These are phyloP conservation scores for Colletotrichum sp. DNA, from an alignment of 2,329 filamentous ascomycete genomes.

Conservation along the genomic window DNA sequence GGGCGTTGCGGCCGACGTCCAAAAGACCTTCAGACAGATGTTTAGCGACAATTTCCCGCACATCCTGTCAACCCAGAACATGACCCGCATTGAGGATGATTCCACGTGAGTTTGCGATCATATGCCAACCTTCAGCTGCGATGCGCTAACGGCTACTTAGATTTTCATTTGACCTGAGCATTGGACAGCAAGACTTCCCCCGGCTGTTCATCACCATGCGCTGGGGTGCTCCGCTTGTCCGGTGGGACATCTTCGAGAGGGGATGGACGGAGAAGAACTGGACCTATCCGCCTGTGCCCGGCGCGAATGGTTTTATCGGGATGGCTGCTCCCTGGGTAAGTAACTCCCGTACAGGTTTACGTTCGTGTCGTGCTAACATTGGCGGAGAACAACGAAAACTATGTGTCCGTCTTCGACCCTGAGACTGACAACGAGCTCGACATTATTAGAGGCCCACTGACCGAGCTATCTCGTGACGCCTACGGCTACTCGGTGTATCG, in stretches of 20 bases:
- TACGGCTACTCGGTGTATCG: background rate
- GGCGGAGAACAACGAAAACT: background rate
- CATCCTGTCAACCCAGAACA: background rate
- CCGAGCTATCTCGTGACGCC: background rate
- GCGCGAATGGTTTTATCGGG: slow-evolving; percentile 44
- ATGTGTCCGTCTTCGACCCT: background rate
- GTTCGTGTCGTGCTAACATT: background rate
- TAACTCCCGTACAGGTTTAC: fast-evolving
- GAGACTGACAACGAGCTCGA: slow-evolving; percentile 8
- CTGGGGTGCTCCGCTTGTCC: slow-evolving; percentile 2
- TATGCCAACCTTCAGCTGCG: too few relatives aligned
- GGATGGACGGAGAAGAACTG: slow-evolving; percentile 44
- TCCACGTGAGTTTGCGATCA: background rate
- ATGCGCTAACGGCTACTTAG: background rate
- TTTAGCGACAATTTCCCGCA: background rate
- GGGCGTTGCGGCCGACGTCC: slow-evolving; percentile 19
- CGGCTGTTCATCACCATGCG: background rate
- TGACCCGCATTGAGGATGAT: slow-evolving; percentile 3
- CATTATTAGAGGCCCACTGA: background rate
- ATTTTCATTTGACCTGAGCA: slow-evolving; percentile 15
- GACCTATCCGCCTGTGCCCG: slow-evolving; percentile 43
- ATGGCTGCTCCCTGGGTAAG: slow-evolving; percentile 14
- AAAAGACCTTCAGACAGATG: background rate
- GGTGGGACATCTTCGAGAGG: slow-evolving; percentile 38
- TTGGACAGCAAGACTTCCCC: slow-evolving; percentile 13